These are phyloP conservation scores for Diaporthe citrichinensis DNA, from an alignment of 2,329 filamentous ascomycete species.

Conservation along the genomic window DNA sequence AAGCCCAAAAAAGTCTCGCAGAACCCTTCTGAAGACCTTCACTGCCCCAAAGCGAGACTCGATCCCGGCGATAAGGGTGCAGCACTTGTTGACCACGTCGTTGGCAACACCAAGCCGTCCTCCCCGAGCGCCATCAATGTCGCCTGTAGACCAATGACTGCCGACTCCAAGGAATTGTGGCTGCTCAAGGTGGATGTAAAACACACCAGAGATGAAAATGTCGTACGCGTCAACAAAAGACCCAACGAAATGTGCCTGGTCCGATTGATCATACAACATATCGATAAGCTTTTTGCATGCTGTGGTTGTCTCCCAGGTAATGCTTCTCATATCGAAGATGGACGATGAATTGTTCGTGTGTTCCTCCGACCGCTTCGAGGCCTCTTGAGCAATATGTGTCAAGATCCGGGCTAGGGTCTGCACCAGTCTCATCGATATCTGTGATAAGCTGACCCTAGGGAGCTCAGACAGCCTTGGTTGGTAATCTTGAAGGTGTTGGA, in stretches of 20 bases:
- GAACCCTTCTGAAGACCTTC: not conserved
- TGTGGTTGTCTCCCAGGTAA: not conserved
- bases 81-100: not conserved
- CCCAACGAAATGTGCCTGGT: not conserved
- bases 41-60: constrained; percentile 10
- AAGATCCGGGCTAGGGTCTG: not conserved
- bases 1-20: not conserved
- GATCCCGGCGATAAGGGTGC: not conserved
- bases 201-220: not conserved
- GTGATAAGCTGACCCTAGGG: rapidly evolving
- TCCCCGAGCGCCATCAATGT: not conserved
- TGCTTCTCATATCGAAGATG: not conserved
- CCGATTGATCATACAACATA: not conserved
- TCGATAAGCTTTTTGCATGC: not conserved
- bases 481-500: not conserved
- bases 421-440: not conserved
- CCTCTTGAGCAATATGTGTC: not conserved
- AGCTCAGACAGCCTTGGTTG: not conserved
- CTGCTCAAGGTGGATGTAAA: not conserved
- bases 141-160: not conserved
- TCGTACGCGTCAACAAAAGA: constrained; percentile 3
- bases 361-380: too few species aligned
- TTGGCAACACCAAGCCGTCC: not conserved
- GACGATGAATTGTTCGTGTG: not conserved
- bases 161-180: not conserved